Percentiles rank a stretch among this genome's conserved stretches.
phyloP scores from a whole-genome alignment of 2,329 filamentous ascomycete genomes.

The Colletotrichum spaethianum region DNA sequence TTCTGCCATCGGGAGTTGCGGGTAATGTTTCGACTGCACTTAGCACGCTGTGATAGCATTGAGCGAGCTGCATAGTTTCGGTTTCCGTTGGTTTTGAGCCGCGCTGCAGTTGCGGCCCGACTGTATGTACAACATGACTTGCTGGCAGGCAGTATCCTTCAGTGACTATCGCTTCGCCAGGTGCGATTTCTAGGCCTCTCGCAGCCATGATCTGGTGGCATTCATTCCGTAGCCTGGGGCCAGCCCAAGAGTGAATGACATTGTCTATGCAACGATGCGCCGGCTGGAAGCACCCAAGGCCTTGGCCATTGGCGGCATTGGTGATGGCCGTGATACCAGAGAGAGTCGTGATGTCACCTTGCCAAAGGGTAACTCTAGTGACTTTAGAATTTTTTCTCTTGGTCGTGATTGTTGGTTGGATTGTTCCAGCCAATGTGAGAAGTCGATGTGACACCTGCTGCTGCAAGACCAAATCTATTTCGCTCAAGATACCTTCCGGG shows the following conservation, averaged over 20 bases:
- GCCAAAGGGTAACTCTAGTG: slow-evolving; percentile 48
- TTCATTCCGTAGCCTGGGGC: slow-evolving; percentile 49
- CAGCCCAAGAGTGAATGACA: slow-evolving; percentile 51
- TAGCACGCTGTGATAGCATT: slow-evolving; percentile 50
- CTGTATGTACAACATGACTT: slow-evolving; percentile 51
- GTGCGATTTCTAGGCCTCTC: slow-evolving; percentile 44
- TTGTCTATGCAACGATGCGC: slow-evolving; percentile 54
- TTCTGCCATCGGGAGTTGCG: slow-evolving; percentile 44
- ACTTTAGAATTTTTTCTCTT: background rate
- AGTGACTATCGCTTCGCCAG: slow-evolving; percentile 48
- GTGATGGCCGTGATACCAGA: slow-evolving; percentile 50
- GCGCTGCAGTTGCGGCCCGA: slow-evolving; percentile 50
- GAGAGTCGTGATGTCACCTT: slow-evolving; percentile 52
- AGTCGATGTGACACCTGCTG: slow-evolving; percentile 25
- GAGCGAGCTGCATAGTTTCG: slow-evolving; percentile 44
- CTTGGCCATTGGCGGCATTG: slow-evolving; percentile 52
- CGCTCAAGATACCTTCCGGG: slow-evolving; percentile 30
- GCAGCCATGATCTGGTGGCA: slow-evolving; percentile 47
- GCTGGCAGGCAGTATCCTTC: slow-evolving; percentile 48
- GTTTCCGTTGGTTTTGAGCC: slow-evolving; percentile 43
- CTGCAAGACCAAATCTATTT: slow-evolving; percentile 43
- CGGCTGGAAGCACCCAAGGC: slow-evolving; percentile 54
- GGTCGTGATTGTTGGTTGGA: background rate
- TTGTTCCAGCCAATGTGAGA: slow-evolving; percentile 15
- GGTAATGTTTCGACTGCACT: slow-evolving; percentile 46